phyloP scores from a whole-genome alignment of 2,329 filamentous ascomycete genomes.

The Macrophomina phaseolina region DNA sequence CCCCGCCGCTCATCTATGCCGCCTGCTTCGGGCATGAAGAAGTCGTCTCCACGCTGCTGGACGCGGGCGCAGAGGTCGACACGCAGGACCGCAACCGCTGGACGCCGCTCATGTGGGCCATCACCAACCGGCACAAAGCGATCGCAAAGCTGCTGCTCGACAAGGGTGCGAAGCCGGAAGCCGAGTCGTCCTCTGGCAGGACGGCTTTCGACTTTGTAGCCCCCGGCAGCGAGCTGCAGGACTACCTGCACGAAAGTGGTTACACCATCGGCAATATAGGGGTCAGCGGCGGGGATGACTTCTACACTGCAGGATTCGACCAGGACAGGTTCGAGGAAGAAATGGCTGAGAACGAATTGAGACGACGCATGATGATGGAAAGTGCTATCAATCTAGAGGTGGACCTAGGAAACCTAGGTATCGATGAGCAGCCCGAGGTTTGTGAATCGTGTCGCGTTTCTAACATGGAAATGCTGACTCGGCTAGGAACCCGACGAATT shows the following conservation, averaged over 20 bases:
- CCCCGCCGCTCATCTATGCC: constrained; percentile 94
- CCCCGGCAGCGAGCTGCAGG: constrained; percentile 94
- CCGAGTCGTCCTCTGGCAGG: constrained; percentile 90
- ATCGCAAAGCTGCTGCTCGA: constrained; percentile 94
- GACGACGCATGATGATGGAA: constrained; percentile 98
- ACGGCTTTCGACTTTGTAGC: constrained; percentile 96
- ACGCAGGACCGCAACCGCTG: constrained; percentile 95
- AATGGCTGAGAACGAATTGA: constrained; percentile 94
- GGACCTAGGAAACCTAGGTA: constrained; percentile 90
- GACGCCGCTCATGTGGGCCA: constrained; percentile 99
- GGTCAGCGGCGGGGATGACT: constrained; percentile 75
- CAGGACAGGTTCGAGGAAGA: constrained; percentile 97
- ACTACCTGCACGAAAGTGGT: constrained; percentile 91
- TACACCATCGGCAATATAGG: constrained; percentile 85
- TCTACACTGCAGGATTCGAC: constrained; percentile 89
- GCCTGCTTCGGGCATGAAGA: constrained; percentile 96
- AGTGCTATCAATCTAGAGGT: constrained; percentile 97
- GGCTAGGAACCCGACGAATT: constrained; percentile 66
- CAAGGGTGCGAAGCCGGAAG: constrained; percentile 91
- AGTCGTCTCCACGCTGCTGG: constrained; percentile 82
- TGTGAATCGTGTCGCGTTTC: constrained; percentile 33
- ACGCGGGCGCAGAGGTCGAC: constrained; percentile 87
- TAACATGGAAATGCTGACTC: background rate
- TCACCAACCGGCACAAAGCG: constrained; percentile 96
- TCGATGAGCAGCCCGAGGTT: constrained; percentile 95